Evolutionary conservation across 495 filamentous ascomycete genomes (phyloP).

Genomic region (Neurospora sp.): DNA sequence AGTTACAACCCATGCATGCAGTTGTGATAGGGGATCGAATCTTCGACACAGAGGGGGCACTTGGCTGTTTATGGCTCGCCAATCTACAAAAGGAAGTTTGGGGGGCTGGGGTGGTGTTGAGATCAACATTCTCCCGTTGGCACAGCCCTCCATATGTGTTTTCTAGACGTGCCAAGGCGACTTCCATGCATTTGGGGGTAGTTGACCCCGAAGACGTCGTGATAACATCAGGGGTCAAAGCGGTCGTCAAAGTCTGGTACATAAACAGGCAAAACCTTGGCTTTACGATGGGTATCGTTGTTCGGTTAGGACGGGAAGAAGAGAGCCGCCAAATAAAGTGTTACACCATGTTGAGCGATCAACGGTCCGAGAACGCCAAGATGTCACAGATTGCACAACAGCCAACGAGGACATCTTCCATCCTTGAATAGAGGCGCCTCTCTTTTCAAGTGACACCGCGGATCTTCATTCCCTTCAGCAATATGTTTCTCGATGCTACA

Average conservation of each 20-base stretch:
- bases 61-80: neutral
- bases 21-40: neutral
- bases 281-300: neutral
- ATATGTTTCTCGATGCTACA: neutral
- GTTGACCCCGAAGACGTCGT: neutral
- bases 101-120: neutral
- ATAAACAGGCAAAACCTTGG: neutral
- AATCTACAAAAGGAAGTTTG: neutral
- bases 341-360: neutral
- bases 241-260: neutral
- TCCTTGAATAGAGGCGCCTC: neutral
- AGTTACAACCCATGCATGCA: neutral
- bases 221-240: neutral
- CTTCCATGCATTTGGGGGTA: neutral
- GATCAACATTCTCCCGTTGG: neutral
- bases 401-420: neutral
- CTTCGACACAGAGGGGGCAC: neutral
- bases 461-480: neutral
- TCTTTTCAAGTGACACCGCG: neutral
- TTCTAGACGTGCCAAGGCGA: neutral
- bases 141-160: neutral
- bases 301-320: neutral
- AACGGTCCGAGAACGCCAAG: neutral
- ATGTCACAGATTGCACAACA: neutral
- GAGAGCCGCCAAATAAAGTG: neutral